Evolutionary conservation across 768 basidiomycete species (phyloP), one percentile per base, ranked within the genome.

Genomic region (Tephrocybe sp.): DNA sequence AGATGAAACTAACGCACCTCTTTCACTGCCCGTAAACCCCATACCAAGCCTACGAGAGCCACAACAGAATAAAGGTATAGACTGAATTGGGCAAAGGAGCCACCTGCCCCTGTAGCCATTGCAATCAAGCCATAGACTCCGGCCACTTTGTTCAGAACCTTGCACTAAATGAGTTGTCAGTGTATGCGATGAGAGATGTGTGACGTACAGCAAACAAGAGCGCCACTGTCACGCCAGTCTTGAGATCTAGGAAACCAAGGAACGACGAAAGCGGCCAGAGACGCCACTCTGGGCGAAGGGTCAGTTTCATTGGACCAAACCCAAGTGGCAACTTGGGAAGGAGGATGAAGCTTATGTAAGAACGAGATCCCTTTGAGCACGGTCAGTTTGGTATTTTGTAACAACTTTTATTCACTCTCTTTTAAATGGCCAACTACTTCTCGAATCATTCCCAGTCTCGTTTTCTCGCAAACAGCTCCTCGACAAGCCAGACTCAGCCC

Each of bases 61-160:
- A 86, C 65, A 48, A 88, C 84, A 9, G 94, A 97, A 73, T 99
- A 99, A 16, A 94, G 75, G 68, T 98, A 98, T 62, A 95, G 77
- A 66, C 84, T 89, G 52, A 97, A 77, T 69, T 99, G 97, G 0
- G 88, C 84, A 57, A 93, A 83, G n/a, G 87, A 84, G n/a, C 88
- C 87, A n/a, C 90, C 92, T 24, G 90, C 86, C 16, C 94, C 94
- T 1, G 88, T 88, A 51, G 94, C 69, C 49, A 94, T 80, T 4
- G 94, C 94, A 50, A 99, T 85, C 49, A 99, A 80, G 47, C 97
- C 97, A 64, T 98, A 99, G 8, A 97, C 82, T 43, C 97, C 95
- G 16, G 97, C 94, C 42, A 94, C 95, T 71, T 99, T 99, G 79
- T 99, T 99, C 57, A 99, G 74, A 45, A 93, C 70, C 89, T 90